phyloP scores from a whole-genome alignment of 371 early-diverging fungal species.

The Fennellomyces sp. region DNA sequence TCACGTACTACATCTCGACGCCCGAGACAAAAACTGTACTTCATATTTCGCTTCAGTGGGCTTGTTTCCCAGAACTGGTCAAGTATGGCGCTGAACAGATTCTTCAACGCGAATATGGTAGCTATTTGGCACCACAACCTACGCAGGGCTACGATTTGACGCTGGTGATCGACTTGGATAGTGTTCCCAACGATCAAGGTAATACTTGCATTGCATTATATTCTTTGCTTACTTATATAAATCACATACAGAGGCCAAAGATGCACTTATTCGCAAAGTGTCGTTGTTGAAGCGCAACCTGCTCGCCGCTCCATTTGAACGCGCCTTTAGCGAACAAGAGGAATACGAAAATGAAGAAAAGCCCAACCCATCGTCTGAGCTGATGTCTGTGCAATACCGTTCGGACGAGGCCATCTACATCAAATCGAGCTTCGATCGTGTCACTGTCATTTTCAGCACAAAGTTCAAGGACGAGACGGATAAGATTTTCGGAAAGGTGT shows the following conservation, averaged over 20 bases:
- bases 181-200: slow-evolving; percentile 75
- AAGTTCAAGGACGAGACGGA: slow-evolving; percentile 97
- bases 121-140: slow-evolving; percentile 59
- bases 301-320: slow-evolving; percentile 92
- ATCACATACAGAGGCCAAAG: slow-evolving; percentile 42
- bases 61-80: slow-evolving; percentile 79
- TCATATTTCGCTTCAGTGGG: slow-evolving; percentile 81
- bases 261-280: slow-evolving; percentile 76
- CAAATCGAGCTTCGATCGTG: slow-evolving; percentile 88
- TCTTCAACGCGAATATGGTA: slow-evolving; percentile 81
- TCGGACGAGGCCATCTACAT: slow-evolving; percentile 93
- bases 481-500: slow-evolving; percentile 93
- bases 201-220: too few relatives aligned
- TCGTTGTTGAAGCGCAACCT: slow-evolving; percentile 91
- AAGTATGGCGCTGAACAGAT: slow-evolving; percentile 82
- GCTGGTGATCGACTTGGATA: slow-evolving; percentile 80
- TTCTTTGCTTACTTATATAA: slow-evolving; percentile 3
- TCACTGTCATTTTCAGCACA: slow-evolving; percentile 96
- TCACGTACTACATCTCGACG: slow-evolving; percentile 83
- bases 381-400: slow-evolving; percentile 93
- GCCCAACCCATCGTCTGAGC: slow-evolving; percentile 56
- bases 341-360: slow-evolving; percentile 72
- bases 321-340: slow-evolving; percentile 85
- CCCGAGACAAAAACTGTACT: slow-evolving; percentile 73
- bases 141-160: slow-evolving; percentile 86